Evolutionary conservation across 1,284 basidiomycete species (phyloP), one percentile per base, ranked within the genome.

Genomic region (Malassezia brasiliensis): DNA sequence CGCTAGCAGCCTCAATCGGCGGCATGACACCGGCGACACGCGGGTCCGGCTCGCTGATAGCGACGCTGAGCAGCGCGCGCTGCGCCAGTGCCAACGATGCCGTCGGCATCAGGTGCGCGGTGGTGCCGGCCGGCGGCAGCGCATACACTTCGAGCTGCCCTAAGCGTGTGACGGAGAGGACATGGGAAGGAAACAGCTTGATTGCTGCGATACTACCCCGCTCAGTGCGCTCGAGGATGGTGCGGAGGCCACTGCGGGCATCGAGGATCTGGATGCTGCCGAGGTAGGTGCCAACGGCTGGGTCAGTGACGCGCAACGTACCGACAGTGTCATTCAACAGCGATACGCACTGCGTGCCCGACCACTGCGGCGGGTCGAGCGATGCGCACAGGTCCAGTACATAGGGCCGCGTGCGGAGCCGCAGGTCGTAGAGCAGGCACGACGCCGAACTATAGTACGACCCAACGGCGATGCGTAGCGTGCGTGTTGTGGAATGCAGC

Each of bases 341-440:
- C 15, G 59, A 57, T 6, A 63, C 59, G 35, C 54, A 56, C 37
- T 61, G 61, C 11, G 61, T 61, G 17, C 58, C 59, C n/a, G 52
- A 50, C 61, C 61, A 61, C 25, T 60, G 42, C 10, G 56, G 54
- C 14, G 58, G 54, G 25, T 60, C 50, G 28, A 60, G 47, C 22
- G 55, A 46, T 10, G 46, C 46, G 35, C 56, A 32, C 11, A 42
- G 40, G 39, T 60, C 59, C 37, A 61, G 37, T 20, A 58, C 17
- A 22, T 42, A 37, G 20, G 58, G 61, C 30, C 38, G 15, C 6
- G 42, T 40, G 25, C 30, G 17, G 14, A 63, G 39, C 17, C 50
- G 36, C 30, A 63, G 35, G 22, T 53, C 52, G 53, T 63, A 63
- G 20, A 63, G n/a, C n/a, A 59, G 46, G 42, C 56, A 59, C 1